These are phyloP conservation scores for Rhizopogon salebrosus DNA, from an alignment of 768 basidiomycete species.

Conservation along the genomic window DNA sequence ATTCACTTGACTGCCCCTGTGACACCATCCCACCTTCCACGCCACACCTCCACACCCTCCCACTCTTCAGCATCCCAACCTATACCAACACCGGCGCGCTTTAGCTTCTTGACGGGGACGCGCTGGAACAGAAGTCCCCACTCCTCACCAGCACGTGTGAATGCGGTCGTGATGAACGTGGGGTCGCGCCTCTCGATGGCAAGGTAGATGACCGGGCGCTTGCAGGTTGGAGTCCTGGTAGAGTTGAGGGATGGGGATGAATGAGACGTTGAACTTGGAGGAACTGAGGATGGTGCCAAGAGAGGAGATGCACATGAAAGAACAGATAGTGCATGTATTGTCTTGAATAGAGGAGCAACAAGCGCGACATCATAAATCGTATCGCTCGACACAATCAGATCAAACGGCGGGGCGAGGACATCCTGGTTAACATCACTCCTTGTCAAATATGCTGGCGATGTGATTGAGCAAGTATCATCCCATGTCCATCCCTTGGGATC, in stretches of 20 bases:
- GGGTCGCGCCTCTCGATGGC: constrained; percentile 78
- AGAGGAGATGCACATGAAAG: constrained; percentile 28
- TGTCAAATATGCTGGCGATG: constrained; percentile 22
- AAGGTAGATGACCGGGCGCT: constrained; percentile 31
- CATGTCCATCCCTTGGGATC: constrained; percentile 52
- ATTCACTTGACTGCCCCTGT: not conserved
- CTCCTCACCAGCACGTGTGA: constrained; percentile 46
- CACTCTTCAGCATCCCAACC: constrained; percentile 67
- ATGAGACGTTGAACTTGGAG: not conserved
- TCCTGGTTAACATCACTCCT: not conserved
- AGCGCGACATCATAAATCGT: constrained; percentile 68
- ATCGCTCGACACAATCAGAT: constrained; percentile 79
- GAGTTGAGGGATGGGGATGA: not conserved
- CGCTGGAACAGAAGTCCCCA: constrained; percentile 59
- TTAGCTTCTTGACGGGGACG: constrained; percentile 53
- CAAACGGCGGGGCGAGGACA: constrained; percentile 51
- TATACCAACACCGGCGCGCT: constrained; percentile 51
- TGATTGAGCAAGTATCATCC: constrained; percentile 31
- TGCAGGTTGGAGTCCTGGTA: not conserved
- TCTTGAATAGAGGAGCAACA: constrained; percentile 62
- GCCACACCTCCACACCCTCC: constrained; percentile 83
- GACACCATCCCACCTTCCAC: constrained; percentile 5
- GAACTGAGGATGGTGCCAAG: constrained; percentile 37
- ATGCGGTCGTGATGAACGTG: constrained; percentile 48
- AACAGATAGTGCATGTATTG: constrained; percentile 50